Evolutionary conservation across 495 filamentous ascomycete genomes (phyloP).

Genomic region (Penicillium verhagenii): DNA sequence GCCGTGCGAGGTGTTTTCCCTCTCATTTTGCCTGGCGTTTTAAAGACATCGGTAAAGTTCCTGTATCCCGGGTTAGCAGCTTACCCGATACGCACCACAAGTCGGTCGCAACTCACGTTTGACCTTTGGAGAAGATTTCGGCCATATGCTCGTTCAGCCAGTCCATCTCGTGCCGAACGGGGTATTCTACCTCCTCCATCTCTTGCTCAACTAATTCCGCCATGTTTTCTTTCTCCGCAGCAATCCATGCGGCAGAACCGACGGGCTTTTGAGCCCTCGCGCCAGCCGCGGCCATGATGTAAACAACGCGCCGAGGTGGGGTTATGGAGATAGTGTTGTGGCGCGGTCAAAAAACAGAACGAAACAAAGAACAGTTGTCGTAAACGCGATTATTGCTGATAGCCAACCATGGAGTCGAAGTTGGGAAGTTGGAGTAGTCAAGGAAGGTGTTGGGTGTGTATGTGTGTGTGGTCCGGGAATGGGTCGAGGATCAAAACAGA

Average conservation of each 20-base stretch:
- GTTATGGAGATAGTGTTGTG: background rate
- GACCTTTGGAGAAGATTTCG: slow-evolving; percentile 82
- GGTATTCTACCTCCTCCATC: slow-evolving; percentile 84
- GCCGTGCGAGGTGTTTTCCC: slow-evolving; percentile 89
- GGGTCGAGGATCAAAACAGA: slow-evolving; percentile 29
- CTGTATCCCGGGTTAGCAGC: slow-evolving; percentile 49
- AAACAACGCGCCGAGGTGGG: slow-evolving; percentile 34
- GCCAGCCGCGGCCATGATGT: slow-evolving; percentile 50
- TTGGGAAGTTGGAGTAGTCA: background rate
- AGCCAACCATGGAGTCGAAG: slow-evolving; percentile 9
- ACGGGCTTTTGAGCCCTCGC: slow-evolving; percentile 53
- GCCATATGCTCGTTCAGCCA: slow-evolving; percentile 98
- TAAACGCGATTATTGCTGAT: background rate
- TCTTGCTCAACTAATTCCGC: slow-evolving; percentile 65
- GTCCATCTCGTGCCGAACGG: slow-evolving; percentile 85
- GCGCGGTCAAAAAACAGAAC: background rate
- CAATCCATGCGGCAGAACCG: slow-evolving; percentile 67
- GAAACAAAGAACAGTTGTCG: background rate
- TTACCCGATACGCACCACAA: background rate
- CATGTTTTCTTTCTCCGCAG: slow-evolving; percentile 64
- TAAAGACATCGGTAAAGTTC: slow-evolving; percentile 89
- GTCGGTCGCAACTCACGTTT: slow-evolving; percentile 60
- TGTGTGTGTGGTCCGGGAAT: slow-evolving; percentile 13
- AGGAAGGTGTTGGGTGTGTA: slow-evolving; percentile 5
- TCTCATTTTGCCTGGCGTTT: slow-evolving; percentile 90